phyloP scores from a whole-genome alignment of 1,284 basidiomycete genomes.

The Rugiboletus extremiorientalis region DNA sequence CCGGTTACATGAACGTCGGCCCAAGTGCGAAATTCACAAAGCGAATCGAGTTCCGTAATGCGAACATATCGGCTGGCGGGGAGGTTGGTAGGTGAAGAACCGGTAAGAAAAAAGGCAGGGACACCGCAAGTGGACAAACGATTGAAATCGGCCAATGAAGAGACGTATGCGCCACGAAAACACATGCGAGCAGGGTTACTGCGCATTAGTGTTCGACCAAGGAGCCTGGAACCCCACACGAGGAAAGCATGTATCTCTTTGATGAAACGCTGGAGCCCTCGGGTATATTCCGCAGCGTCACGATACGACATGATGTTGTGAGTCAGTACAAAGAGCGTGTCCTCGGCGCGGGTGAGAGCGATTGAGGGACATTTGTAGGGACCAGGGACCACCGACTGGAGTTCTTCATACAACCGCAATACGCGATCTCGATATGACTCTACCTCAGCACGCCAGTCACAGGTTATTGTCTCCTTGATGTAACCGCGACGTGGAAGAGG shows the following conservation, averaged over 20 bases:
- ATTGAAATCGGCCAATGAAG: background rate
- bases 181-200: background rate
- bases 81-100: background rate
- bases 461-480: background rate
- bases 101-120: background rate
- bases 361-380: background rate
- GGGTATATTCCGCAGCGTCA: constrained; percentile 2
- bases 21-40: constrained; percentile 1
- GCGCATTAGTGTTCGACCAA: background rate
- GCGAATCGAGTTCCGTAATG: background rate
- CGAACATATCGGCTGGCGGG: background rate
- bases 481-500: background rate
- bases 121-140: background rate
- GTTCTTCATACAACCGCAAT: background rate
- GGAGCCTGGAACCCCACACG: background rate
- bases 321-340: background rate
- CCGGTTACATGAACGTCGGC: background rate
- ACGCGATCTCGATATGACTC: background rate
- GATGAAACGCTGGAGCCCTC: background rate
- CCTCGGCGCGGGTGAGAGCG: background rate
- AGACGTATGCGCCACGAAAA: constrained; percentile 1
- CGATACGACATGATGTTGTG: constrained; percentile 6
- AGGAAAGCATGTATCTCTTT: constrained; percentile 5
- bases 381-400: background rate
- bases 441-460: background rate